phyloP scores from a whole-genome alignment of 2,329 filamentous ascomycete species.

The Verticillium longisporum region DNA sequence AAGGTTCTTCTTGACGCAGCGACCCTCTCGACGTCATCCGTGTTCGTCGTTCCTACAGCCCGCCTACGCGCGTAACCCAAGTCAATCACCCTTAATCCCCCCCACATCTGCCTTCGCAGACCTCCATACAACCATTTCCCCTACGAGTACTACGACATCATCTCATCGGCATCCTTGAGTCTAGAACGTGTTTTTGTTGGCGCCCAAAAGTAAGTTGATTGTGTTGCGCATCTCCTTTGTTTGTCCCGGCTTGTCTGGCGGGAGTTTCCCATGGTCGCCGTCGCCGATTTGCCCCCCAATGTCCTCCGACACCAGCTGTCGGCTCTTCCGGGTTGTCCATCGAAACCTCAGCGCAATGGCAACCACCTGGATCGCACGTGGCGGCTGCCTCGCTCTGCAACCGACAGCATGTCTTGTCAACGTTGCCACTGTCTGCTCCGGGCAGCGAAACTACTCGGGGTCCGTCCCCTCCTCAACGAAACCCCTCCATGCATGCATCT shows the following conservation, averaged over 20 bases:
- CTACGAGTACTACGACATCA: slow-evolving; percentile 15
- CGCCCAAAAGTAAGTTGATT: slow-evolving; percentile 45
- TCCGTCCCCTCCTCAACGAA: background rate
- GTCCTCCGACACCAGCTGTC: background rate
- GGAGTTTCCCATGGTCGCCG: slow-evolving; percentile 3
- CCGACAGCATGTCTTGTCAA: background rate
- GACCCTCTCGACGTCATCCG: background rate
- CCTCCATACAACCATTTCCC: slow-evolving; percentile 13
- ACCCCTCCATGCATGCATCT: slow-evolving; percentile 10
- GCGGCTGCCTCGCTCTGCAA: background rate
- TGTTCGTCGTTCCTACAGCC: background rate
- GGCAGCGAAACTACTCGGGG: background rate
- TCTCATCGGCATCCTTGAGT: slow-evolving; percentile 18
- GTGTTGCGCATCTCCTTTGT: background rate
- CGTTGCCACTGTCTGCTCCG: background rate
- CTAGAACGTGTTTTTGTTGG: slow-evolving; percentile 30
- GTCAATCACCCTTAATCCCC: slow-evolving; percentile 5
- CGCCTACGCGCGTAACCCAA: background rate
- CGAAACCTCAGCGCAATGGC: background rate
- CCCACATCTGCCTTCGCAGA: background rate
- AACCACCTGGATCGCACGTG: background rate
- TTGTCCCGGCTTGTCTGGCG: background rate
- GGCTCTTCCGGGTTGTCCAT: background rate
- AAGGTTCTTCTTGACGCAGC: background rate
- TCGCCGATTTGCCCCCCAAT: background rate